Evolutionary conservation across 768 basidiomycete species (phyloP), one percentile per base, ranked within the genome.

Genomic region (Tremella yokohamensis): DNA sequence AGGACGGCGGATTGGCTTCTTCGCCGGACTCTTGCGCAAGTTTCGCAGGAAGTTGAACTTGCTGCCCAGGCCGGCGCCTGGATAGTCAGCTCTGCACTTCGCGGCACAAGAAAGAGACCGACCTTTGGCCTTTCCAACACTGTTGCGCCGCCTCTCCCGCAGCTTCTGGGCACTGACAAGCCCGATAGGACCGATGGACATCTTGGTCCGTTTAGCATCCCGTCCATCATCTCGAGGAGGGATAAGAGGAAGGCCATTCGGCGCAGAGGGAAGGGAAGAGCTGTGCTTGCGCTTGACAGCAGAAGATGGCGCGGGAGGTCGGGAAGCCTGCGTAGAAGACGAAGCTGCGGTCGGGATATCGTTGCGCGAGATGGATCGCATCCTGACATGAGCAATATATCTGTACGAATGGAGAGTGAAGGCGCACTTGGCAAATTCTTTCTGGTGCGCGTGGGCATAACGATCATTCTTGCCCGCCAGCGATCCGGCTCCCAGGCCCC

Each of bases 351-450:
- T 39, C n/a, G 16, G 6, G 49, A 39, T n/a, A 16, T 50, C 34
- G 15, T 12, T 15, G 40, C n/a, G n/a, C 7, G 38, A 29, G 56
- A 74, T 67, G 22, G 65, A 65, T 26, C 56, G 52, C 72, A 74
- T 74, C 49, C 72, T 73, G 39, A 2, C 9, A 7, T 34, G 8
- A 57, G 18, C 22, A 45, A 24, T 18, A 24, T 18, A 8, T 20
- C 40, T 19, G 40, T 12, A 15, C 34, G n/a, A 39, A 3, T 11
- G n/a, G 7, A 52, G 22, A 18, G 8, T 16, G 3, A 38, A 24
- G 9, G 59, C 74, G 42, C 45, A 76, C 74, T 65, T 74, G 12
- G 70, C 64, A 50, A 76, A 76, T 44, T 74, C 69, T 38, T 58
- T 62, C 42, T 69, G 54, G 58, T 76, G 74, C 3, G 63, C 66